phyloP scores from a whole-genome alignment of 768 basidiomycete genomes.

The Lactarius trivialis region DNA sequence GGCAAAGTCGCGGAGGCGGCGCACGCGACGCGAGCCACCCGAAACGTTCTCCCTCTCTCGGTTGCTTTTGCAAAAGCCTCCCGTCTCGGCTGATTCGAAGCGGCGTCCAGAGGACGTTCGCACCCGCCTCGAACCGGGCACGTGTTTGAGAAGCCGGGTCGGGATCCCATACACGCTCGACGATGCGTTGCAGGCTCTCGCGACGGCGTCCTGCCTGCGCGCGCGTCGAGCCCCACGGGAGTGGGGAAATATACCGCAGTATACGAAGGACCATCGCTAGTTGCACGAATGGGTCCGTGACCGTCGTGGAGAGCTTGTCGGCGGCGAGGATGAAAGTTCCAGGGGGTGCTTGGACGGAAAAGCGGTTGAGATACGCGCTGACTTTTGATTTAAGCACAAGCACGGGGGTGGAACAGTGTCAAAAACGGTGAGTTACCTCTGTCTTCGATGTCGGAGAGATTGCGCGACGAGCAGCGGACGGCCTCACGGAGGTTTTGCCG shows the following conservation, averaged over 20 bases:
- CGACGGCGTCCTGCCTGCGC: conserved; percentile 54
- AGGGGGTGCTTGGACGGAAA: conserved; percentile 22
- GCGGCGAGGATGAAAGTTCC: conserved; percentile 29
- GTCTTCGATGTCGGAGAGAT: conserved; percentile 19
- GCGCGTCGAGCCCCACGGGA: conserved; percentile 67
- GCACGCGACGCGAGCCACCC: conserved; percentile 62
- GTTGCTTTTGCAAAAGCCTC: not conserved
- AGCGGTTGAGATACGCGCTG: conserved; percentile 18
- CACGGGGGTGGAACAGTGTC: not conserved
- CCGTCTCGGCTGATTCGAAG: conserved; percentile 11
- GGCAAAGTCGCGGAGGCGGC: conserved; percentile 35
- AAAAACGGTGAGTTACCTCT: conserved; percentile 7
- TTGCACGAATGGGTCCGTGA: conserved; percentile 23
- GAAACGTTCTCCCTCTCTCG: conserved; percentile 27
- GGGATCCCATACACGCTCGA: conserved; percentile 41
- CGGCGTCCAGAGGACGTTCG: conserved; percentile 19
- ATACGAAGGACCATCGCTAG: conserved; percentile 34
- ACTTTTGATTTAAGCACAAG: conserved; percentile 2
- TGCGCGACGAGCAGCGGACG: not conserved
- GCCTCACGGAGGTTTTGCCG: conserved; percentile 14
- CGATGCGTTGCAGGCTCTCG: conserved; percentile 41
- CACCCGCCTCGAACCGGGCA: conserved; percentile 22
- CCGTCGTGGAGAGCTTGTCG: conserved; percentile 7
- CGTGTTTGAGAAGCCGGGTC: conserved; percentile 26
- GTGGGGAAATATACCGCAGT: conserved; percentile 63